Conservation (phyloP, 2,329 filamentous ascomycete genomes). For the Ophiostoma populinum region DNA sequence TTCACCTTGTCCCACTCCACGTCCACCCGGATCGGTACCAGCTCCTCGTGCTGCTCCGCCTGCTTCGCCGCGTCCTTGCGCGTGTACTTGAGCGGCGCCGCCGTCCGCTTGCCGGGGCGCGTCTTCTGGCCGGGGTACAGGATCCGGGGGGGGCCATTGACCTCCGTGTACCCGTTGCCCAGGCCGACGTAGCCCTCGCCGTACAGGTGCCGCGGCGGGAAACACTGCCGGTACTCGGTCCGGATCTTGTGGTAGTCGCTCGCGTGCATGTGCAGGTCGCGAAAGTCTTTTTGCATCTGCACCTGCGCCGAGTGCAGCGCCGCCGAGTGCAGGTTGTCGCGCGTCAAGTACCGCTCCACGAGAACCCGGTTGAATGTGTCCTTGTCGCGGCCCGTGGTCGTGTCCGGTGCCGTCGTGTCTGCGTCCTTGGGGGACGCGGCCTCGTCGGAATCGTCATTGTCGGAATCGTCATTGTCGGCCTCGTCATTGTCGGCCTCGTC, state of each 20-base stretch:
- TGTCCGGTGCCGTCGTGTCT: not conserved
- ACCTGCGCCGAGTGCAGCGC: slow-evolving; percentile 36
- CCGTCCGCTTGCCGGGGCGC: slow-evolving; percentile 59
- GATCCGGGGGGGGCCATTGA: slow-evolving; percentile 46
- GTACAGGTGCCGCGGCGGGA: slow-evolving; percentile 40
- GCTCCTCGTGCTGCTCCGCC: slow-evolving; percentile 77
- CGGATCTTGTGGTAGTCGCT: slow-evolving; percentile 51
- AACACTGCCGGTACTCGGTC: slow-evolving; percentile 35
- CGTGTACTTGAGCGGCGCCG: slow-evolving; percentile 53
- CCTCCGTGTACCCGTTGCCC: slow-evolving; percentile 72
- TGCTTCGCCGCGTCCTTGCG: slow-evolving; percentile 71
- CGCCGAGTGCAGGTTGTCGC: slow-evolving; percentile 36
- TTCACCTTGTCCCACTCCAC: slow-evolving; percentile 94
- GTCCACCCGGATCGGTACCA: slow-evolving; percentile 81
- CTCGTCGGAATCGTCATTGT: not conserved
- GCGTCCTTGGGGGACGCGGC: not conserved
- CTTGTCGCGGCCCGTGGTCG: slow-evolving; percentile 30
- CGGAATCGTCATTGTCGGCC: not conserved
- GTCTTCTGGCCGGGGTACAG: slow-evolving; percentile 66
- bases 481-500: not conserved
- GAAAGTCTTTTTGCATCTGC: slow-evolving; percentile 27
- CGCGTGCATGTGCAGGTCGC: slow-evolving; percentile 39
- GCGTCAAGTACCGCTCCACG: slow-evolving; percentile 35
- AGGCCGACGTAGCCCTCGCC: slow-evolving; percentile 73
- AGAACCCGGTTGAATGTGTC: slow-evolving; percentile 35